These are phyloP conservation scores for Suhomyces bribrorum DNA, from an alignment of 1,139 yeast genomes.

Conservation along the genomic window DNA sequence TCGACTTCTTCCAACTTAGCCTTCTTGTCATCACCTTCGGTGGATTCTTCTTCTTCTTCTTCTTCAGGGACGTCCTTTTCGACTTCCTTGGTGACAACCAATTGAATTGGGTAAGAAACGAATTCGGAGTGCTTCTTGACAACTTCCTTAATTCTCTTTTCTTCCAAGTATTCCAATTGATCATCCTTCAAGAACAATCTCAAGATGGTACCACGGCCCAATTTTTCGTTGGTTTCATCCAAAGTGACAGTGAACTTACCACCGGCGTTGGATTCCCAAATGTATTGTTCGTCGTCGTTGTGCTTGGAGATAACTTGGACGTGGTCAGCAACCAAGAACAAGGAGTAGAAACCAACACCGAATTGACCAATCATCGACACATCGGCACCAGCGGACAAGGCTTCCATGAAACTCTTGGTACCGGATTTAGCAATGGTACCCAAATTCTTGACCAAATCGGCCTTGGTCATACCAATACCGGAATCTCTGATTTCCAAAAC, in stretches of 20 bases:
- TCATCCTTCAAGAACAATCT: constrained; percentile 98
- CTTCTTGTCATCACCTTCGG: constrained; percentile 55
- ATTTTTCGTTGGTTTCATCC: constrained; percentile 81
- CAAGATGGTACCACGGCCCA: constrained; percentile 93
- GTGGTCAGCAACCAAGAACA: constrained; percentile 98
- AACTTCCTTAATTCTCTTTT: constrained; percentile 98
- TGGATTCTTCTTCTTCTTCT: constrained; percentile 54
- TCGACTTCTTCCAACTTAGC: constrained; percentile 75
- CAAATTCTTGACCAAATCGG: constrained; percentile 97
- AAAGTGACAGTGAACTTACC: constrained; percentile 97
- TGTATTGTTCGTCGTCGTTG: constrained; percentile 98
- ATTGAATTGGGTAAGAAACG: constrained; percentile 98
- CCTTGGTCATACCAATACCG: constrained; percentile 99
- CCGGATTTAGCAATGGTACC: constrained; percentile 99
- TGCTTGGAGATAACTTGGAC: constrained; percentile 98
- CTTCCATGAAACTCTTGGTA: constrained; percentile 99
- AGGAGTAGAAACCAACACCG: constrained; percentile 99
- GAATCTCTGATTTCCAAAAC: constrained; percentile 97
- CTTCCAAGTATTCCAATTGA: constrained; percentile 98
- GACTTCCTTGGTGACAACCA: constrained; percentile 97
- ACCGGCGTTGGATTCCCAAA: constrained; percentile 99
- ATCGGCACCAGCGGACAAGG: constrained; percentile 98
- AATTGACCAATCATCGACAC: constrained; percentile 99
- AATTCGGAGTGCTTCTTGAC: constrained; percentile 99
- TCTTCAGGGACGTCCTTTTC: constrained; percentile 90